phyloP scores from a whole-genome alignment of 2,329 filamentous ascomycete species.

The Aureobasidium sp. region DNA sequence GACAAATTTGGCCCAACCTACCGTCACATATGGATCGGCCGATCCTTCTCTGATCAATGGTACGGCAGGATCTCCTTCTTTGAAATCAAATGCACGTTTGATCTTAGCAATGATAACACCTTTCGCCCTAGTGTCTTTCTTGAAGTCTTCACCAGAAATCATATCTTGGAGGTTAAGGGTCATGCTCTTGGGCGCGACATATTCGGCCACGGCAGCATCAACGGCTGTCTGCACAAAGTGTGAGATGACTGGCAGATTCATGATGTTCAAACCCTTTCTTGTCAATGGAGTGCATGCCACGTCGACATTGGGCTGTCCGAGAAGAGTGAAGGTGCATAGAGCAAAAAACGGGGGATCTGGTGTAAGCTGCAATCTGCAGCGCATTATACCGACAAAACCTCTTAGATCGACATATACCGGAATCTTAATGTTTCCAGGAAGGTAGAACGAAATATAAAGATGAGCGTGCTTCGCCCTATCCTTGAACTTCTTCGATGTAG shows the following conservation, averaged over 20 bases:
- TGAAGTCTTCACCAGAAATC: constrained; percentile 71
- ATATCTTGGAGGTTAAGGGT: constrained; percentile 70
- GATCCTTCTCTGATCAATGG: constrained; percentile 54
- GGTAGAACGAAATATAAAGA: constrained; percentile 64
- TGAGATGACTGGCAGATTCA: constrained; percentile 68
- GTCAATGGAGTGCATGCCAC: constrained; percentile 64
- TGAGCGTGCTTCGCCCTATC: constrained; percentile 65
- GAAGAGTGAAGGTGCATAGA: constrained; percentile 66
- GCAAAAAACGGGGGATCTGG: constrained; percentile 72
- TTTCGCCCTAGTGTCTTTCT: constrained; percentile 61
- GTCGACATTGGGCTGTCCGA: constrained; percentile 67
- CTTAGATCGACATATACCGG: constrained; percentile 70
- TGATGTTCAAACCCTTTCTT: constrained; percentile 63
- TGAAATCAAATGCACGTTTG: constrained; percentile 62
- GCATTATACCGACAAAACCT: constrained; percentile 63
- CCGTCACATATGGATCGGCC: constrained; percentile 64
- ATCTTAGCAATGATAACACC: constrained; percentile 62
- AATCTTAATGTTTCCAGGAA: constrained; percentile 49
- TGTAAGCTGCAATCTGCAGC: constrained; percentile 63
- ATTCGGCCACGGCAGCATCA: constrained; percentile 66
- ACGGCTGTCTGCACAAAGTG: constrained; percentile 69
- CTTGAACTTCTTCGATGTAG: constrained; percentile 52
- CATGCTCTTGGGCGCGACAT: constrained; percentile 68
- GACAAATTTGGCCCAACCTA: constrained; percentile 72
- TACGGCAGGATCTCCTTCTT: constrained; percentile 59